Evolutionary conservation across 1,284 basidiomycete species (phyloP).

Genomic region (Rhodotorula sp.): DNA sequence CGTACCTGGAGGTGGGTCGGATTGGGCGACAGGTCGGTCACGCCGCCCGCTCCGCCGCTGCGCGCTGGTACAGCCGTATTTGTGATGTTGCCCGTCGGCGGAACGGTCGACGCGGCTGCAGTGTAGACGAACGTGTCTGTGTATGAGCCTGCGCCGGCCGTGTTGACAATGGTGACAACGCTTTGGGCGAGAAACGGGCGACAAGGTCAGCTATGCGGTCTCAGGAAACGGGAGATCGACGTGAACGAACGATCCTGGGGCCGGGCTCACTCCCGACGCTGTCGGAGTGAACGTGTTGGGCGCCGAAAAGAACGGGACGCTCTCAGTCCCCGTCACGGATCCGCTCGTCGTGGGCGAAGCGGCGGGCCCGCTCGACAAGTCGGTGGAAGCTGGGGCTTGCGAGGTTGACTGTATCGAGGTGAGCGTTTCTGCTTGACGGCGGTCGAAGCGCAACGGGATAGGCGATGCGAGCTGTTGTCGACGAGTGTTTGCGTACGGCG

Average conservation of each 20-base stretch:
- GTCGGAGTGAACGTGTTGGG: slow-evolving; percentile 21
- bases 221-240: neutral
- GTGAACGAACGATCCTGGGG: slow-evolving; percentile 14
- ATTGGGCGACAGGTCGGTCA: neutral
- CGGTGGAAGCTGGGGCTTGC: neutral
- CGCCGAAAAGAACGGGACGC: slow-evolving; percentile 19
- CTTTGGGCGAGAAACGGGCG: neutral
- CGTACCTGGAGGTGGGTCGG: slow-evolving; percentile 18
- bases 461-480: neutral
- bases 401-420: slow-evolving; percentile 1
- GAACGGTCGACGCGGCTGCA: slow-evolving; percentile 12
- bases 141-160: neutral
- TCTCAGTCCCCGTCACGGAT: neutral
- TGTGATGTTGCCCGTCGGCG: slow-evolving; percentile 25
- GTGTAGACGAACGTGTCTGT: slow-evolving; percentile 24
- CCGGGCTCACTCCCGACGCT: slow-evolving; percentile 6
- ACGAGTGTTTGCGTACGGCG: neutral
- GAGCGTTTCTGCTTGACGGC: neutral
- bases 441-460: neutral
- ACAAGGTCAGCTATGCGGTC: neutral
- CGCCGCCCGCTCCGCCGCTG: slow-evolving; percentile 10
- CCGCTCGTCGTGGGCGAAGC: neutral
- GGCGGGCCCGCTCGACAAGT: neutral
- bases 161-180: slow-evolving; percentile 9
- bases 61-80: neutral